Evolutionary conservation across 495 filamentous ascomycete genomes (phyloP).

Genomic region (Penicillium chermesinum): DNA sequence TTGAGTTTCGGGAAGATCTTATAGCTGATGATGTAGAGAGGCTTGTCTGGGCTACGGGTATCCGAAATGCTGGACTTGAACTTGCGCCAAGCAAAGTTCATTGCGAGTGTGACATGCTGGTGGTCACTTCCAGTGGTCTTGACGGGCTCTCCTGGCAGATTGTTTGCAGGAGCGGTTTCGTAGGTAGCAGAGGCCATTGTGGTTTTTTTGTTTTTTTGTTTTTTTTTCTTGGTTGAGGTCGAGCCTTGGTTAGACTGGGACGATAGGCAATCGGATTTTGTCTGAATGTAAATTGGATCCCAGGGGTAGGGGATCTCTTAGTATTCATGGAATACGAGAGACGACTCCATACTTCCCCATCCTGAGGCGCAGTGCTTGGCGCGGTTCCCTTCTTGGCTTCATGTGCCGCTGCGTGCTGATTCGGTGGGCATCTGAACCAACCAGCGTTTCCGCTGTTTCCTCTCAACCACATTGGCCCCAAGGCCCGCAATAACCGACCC

Average conservation of each 20-base stretch:
- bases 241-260: not conserved
- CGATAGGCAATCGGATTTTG: not conserved
- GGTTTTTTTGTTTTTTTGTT: not conserved
- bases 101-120: constrained; percentile 9
- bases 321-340: not conserved
- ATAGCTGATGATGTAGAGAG: constrained; percentile 21
- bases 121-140: not conserved
- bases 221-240: no score
- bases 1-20: constrained; percentile 5
- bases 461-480: not conserved
- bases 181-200: not conserved
- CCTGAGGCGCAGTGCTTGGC: not conserved
- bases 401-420: not conserved
- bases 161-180: not conserved
- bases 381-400: not conserved
- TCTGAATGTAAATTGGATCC: not conserved
- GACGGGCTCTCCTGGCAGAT: not conserved
- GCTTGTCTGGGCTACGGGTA: constrained; percentile 3
- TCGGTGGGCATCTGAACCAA: no score
- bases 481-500: not conserved
- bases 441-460: no score
- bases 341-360: not conserved
- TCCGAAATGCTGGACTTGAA: constrained; percentile 19
- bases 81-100: constrained; percentile 28
- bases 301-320: not conserved